Evolutionary conservation across 371 early-diverging fungal genomes (phyloP).

Genomic region (Mucor plumbeus): DNA sequence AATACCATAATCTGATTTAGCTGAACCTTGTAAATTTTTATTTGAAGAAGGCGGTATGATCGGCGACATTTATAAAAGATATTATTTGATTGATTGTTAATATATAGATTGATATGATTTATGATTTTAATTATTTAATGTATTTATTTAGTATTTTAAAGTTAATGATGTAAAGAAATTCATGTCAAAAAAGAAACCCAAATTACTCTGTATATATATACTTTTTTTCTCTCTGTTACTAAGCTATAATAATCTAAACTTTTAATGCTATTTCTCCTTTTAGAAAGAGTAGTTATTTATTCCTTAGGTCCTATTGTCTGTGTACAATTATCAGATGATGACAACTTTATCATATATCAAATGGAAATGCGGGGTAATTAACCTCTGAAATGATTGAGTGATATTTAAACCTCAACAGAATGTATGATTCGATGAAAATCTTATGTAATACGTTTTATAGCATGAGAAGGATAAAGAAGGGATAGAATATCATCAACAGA

Average conservation of each 20-base stretch:
- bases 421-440: not conserved
- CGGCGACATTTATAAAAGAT: conserved; percentile 1
- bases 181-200: not conserved
- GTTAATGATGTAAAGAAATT: no score
- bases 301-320: not conserved
- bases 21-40: conserved; percentile 4
- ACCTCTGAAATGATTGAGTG: not conserved
- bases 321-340: not conserved
- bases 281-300: not conserved
- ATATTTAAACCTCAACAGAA: not conserved
- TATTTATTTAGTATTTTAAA: no score
- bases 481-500: not conserved
- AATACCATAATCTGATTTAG: conserved; percentile 37
- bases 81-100: no score
- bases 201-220: not conserved
- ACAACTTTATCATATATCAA: not conserved
- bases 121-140: not conserved
- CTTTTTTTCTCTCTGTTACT: not conserved
- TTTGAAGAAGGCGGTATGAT: conserved; percentile 12
- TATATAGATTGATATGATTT: not conserved
- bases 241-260: not conserved
- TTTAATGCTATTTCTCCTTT: not conserved
- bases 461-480: not conserved
- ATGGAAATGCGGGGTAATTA: not conserved
- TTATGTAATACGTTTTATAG: no score